Evolutionary conservation across 352 stramenopile genomes (phyloP), one percentile per base, ranked within the genome.

Genomic region (Pythium scleroteichum): DNA sequence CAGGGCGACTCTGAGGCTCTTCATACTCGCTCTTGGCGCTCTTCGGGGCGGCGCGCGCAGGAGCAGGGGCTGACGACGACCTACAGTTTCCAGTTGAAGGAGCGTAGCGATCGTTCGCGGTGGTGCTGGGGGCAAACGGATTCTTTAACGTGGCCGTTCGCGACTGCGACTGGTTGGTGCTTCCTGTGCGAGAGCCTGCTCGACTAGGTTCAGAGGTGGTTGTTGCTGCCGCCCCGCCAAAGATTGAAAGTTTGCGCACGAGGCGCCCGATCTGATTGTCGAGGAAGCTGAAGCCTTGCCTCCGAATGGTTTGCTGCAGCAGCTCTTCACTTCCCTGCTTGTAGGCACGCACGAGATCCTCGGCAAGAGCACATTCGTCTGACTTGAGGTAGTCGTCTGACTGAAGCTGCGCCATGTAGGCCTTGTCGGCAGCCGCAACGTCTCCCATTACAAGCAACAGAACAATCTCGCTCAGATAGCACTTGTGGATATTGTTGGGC

Each of bases 321-420:
- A 90, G 53, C 20, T 88, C 80, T 50, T 91, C 82, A 65, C 91
- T 88, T 52, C 83, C 81, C 49, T 82, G 73, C 69, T 94, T 92
- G 62, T 85, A 91, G 9, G 82, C 78, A 16, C 81, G 78, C 39
- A 94, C 83, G 12, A 94, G 70, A 46, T 94, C 85, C 54, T 94
- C 85, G 0, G 74, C 78, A 2, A 91, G 64, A 12, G 80, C 85
- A 23, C 82, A 94, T 60, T 94, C 85, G 62, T 94, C 80, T 32
- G 85, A 84, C 13, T 70, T 73, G 51, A 94, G 65, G 70, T 78
- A 94, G 13, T 63, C 70, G 65, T 94, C 85, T 32, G 89, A 83
- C 62, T 94, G 85, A 22, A 94, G 69, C 44, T 86, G 85, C n/a
- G 47, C 57, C 65, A 85, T 88, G 71, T 94, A 94, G 26, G 76